A percentile compares a stretch with the other conserved stretches of the same genome.
Evolutionary conservation across 306 rosid species (phyloP).

Genomic region (Luffa acutangula): DNA sequence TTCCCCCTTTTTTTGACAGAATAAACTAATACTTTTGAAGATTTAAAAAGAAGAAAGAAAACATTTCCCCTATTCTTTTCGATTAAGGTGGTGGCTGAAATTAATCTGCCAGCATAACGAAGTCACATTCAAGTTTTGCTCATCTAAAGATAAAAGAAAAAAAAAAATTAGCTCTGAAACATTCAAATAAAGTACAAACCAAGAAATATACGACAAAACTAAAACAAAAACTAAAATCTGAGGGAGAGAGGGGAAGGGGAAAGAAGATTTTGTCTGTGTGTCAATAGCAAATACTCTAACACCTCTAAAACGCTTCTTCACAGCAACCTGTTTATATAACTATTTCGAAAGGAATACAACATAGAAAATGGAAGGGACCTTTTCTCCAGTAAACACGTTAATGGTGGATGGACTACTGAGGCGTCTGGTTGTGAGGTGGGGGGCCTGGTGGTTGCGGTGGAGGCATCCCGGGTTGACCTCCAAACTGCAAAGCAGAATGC

Average conservation of each 20-base stretch:
- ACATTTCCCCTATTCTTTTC: neutral
- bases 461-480: conserved; percentile 72
- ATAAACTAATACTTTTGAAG: neutral
- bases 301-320: neutral
- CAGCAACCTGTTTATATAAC: too few relatives aligned
- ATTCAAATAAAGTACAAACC: neutral
- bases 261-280: neutral
- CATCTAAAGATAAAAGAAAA: neutral
- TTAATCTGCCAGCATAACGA: neutral
- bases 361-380: too few relatives aligned
- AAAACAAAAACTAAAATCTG: neutral
- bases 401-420: conserved; percentile 26
- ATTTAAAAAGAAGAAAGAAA: neutral
- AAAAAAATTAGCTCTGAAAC: neutral
- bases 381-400: too few relatives aligned
- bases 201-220: neutral
- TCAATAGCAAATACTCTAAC: neutral
- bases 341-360: too few relatives aligned
- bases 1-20: too few relatives aligned
- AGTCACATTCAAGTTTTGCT: neutral
- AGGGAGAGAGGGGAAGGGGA: neutral
- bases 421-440: conserved; percentile 41
- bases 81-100: neutral
- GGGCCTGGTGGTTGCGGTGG: conserved; percentile 32
- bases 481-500: conserved; percentile 40